These are phyloP conservation scores for Alnus glutinosa DNA, from an alignment of 306 rosid genomes.

Conservation along the genomic window DNA sequence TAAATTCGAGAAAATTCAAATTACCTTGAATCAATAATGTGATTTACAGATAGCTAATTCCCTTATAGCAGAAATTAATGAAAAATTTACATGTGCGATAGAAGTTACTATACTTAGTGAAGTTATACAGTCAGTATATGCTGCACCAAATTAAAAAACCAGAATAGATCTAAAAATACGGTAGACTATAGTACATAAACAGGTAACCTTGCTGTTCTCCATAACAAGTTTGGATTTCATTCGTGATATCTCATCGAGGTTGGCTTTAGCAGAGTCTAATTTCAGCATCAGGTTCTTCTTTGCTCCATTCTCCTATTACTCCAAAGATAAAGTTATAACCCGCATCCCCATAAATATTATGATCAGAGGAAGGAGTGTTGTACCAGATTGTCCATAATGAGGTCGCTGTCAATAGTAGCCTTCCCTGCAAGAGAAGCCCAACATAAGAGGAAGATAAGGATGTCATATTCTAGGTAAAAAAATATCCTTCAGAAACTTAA, in stretches of 20 bases:
- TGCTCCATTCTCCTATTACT: constrained; percentile 53
- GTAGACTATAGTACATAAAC: constrained; percentile 22
- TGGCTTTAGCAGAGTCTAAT: constrained; percentile 71
- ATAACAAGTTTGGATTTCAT: constrained; percentile 51
- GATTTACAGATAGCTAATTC: not conserved
- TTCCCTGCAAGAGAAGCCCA: constrained; percentile 42
- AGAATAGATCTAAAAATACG: constrained; percentile 1
- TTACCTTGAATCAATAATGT: not conserved
- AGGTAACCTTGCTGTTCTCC: constrained; percentile 65
- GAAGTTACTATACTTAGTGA: not conserved
- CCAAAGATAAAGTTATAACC: constrained; percentile 32
- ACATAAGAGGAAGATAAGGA: constrained; percentile 6
- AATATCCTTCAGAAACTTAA: constrained; percentile 13
- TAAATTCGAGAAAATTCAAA: not conserved
- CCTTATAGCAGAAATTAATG: not conserved
- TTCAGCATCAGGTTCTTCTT: constrained; percentile 44
- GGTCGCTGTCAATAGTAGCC: constrained; percentile 33
- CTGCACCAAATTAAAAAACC: constrained; percentile 3
- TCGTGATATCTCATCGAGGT: constrained; percentile 53
- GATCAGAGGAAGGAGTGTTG: constrained; percentile 25
- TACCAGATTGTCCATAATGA: constrained; percentile 45
- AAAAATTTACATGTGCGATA: constrained; percentile 2
- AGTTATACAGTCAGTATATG: constrained; percentile 1
- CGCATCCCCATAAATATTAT: constrained; percentile 22
- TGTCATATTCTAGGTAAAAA: constrained; percentile 17